Conservation (phyloP, 257 asterid genomes). For the Lycium barbarum region DNA sequence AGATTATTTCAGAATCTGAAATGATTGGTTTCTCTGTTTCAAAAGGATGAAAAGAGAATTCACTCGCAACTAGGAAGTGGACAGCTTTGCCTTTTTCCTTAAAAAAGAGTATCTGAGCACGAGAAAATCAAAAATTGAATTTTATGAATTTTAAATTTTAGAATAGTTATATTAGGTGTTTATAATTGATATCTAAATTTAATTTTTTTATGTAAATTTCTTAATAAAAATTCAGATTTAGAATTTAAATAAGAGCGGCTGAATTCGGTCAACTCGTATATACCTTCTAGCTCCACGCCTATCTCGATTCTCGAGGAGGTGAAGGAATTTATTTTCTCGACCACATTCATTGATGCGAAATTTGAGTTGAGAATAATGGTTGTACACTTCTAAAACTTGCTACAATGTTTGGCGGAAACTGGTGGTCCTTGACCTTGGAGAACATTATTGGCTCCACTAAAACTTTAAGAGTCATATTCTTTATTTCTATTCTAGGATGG, state of each 20-base stretch:
- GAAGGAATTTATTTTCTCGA: neutral
- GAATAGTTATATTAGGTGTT: too few relatives aligned
- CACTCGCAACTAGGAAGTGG: neutral
- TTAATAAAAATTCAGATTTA: neutral
- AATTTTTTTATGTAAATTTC: too few relatives aligned
- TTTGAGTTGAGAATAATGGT: neutral
- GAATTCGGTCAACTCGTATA: neutral
- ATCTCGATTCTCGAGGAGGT: too few relatives aligned
- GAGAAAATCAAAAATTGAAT: too few relatives aligned
- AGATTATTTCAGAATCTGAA: neutral
- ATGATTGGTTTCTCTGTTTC: neutral
- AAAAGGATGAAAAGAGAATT: neutral
- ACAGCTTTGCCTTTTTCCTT: neutral
- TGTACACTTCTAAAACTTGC: neutral
- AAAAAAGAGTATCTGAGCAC: too few relatives aligned
- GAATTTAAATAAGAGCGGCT: neutral
- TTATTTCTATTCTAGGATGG: neutral
- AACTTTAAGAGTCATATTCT: neutral
- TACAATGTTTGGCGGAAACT: neutral
- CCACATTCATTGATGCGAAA: neutral
- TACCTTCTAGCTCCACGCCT: too few relatives aligned
- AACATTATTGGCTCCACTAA: neutral
- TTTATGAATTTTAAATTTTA: too few relatives aligned
- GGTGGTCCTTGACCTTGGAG: neutral
- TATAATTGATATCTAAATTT: too few relatives aligned